A percentile compares a stretch with the other conserved stretches of the same genome.
Evolutionary conservation across 805 yeast genomes (phyloP).

Genomic region (Starmerella vitae): DNA sequence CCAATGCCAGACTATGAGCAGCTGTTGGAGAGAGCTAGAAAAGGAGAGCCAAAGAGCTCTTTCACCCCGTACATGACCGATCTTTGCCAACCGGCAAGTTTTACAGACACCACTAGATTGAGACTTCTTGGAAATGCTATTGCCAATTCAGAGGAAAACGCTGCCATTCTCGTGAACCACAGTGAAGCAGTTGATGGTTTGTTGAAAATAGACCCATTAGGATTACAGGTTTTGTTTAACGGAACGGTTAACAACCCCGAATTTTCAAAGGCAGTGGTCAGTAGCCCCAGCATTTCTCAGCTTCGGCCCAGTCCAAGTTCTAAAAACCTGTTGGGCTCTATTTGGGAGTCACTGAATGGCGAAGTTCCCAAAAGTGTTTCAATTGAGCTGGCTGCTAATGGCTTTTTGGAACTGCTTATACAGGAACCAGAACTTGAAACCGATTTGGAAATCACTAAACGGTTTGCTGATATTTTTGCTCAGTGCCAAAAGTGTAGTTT

Average conservation of each 20-base stretch:
- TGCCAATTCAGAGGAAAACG: conserved; percentile 6
- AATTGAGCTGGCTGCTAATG: conserved; percentile 6
- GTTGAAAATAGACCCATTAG: conserved; percentile 3
- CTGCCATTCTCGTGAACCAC: conserved; percentile 2
- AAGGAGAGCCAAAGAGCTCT: conserved; percentile 2
- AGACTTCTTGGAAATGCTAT: conserved; percentile 17
- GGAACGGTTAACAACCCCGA: conserved; percentile 9
- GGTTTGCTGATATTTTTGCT: conserved; percentile 8
- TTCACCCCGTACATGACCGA: conserved; percentile 7
- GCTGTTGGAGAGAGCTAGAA: conserved; percentile 8
- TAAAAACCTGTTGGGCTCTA: conserved; percentile 9
- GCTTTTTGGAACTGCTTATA: conserved; percentile 13
- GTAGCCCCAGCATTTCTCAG: background rate
- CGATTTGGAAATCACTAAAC: conserved; percentile 3
- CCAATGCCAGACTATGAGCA: conserved; percentile 4
- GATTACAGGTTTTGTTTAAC: conserved; percentile 13
- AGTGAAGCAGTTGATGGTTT: conserved; percentile 3
- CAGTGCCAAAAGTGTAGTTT: conserved; percentile 4
- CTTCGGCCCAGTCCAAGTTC: conserved; percentile 4
- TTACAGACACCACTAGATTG: conserved; percentile 8
- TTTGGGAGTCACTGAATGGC: conserved; percentile 4
- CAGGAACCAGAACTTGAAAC: conserved; percentile 8
- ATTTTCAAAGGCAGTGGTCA: conserved; percentile 5
- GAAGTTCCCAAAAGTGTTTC: background rate
- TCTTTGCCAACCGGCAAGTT: conserved; percentile 1